A percentile compares a stretch with the other conserved stretches of the same genome.
These are phyloP conservation scores for Psilocybe mexicana DNA, from an alignment of 1,284 basidiomycete genomes.

Conservation along the genomic window DNA sequence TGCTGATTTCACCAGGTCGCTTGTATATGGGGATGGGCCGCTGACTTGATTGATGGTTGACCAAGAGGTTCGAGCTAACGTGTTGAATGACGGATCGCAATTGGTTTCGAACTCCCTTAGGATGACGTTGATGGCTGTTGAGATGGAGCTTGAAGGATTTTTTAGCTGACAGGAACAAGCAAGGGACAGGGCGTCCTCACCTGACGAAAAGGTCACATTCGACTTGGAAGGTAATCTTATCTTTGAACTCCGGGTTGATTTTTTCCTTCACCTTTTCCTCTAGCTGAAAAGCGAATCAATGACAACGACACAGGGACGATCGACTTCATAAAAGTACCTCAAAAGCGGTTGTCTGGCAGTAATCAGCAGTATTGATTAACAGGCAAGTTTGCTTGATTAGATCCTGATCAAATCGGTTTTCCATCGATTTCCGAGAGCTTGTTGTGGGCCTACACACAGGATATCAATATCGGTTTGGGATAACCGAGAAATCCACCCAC, in stretches of 20 bases:
- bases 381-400: slow-evolving; percentile 83
- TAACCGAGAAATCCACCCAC: slow-evolving; percentile 34
- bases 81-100: slow-evolving; percentile 74
- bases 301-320: slow-evolving; percentile 9
- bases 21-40: slow-evolving; percentile 80
- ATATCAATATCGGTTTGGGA: background rate
- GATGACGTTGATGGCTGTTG: slow-evolving; percentile 75
- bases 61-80: slow-evolving; percentile 82
- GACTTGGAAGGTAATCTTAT: slow-evolving; percentile 78
- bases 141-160: slow-evolving; percentile 62
- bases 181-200: slow-evolving; percentile 41
- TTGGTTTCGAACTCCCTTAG: slow-evolving; percentile 82
- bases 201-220: slow-evolving; percentile 89
- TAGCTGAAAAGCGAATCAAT: slow-evolving; percentile 49
- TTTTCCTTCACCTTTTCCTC: slow-evolving; percentile 90
- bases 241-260: slow-evolving; percentile 73
- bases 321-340: slow-evolving; percentile 51
- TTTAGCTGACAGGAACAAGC: background rate
- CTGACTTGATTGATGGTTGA: slow-evolving; percentile 77
- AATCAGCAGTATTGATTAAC: slow-evolving; percentile 96
- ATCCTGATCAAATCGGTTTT: slow-evolving; percentile 71
- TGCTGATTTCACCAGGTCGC: slow-evolving; percentile 68
- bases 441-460: slow-evolving; percentile 35
- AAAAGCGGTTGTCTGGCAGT: slow-evolving; percentile 89
- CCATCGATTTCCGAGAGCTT: slow-evolving; percentile 65